A percentile compares a stretch with the other conserved stretches of the same genome.
Evolutionary conservation across 805 yeast species (phyloP).

Genomic region (Cyberlindnera maritima): DNA sequence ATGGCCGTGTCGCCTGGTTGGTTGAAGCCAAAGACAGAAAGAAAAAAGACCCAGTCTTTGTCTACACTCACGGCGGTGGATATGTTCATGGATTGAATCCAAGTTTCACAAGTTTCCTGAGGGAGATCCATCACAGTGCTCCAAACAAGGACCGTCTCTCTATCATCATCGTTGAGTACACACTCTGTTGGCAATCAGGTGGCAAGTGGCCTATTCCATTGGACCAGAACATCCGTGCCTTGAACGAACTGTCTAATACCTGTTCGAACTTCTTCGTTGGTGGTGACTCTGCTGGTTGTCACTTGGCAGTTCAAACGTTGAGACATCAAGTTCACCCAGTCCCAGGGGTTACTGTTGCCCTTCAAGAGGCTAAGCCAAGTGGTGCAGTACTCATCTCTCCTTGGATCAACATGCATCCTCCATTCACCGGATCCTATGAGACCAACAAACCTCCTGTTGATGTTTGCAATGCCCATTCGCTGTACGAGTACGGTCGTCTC

Average conservation of each 20-base stretch:
- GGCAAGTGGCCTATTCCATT: slow-evolving; percentile 27
- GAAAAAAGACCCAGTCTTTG: slow-evolving; percentile 17
- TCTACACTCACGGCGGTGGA: slow-evolving; percentile 22
- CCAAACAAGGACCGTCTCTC: slow-evolving; percentile 6
- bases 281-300: slow-evolving; percentile 35
- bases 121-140: neutral
- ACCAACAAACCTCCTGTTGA: slow-evolving; percentile 8
- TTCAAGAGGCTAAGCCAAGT: neutral
- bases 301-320: slow-evolving; percentile 21
- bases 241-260: slow-evolving; percentile 16
- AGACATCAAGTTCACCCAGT: slow-evolving; percentile 11
- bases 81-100: slow-evolving; percentile 15
- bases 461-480: slow-evolving; percentile 3
- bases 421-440: slow-evolving; percentile 5
- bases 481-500: slow-evolving; percentile 5
- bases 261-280: slow-evolving; percentile 21
- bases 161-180: slow-evolving; percentile 6
- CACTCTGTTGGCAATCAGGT: slow-evolving; percentile 1
- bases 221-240: slow-evolving; percentile 20
- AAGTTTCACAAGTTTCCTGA: slow-evolving; percentile 6
- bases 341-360: neutral
- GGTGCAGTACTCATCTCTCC: slow-evolving; percentile 17
- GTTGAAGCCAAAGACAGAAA: slow-evolving; percentile 29
- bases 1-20: slow-evolving; percentile 13
- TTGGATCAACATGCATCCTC: slow-evolving; percentile 18